phyloP scores from a whole-genome alignment of 768 basidiomycete species.

The Rhizopogon vulgaris region DNA sequence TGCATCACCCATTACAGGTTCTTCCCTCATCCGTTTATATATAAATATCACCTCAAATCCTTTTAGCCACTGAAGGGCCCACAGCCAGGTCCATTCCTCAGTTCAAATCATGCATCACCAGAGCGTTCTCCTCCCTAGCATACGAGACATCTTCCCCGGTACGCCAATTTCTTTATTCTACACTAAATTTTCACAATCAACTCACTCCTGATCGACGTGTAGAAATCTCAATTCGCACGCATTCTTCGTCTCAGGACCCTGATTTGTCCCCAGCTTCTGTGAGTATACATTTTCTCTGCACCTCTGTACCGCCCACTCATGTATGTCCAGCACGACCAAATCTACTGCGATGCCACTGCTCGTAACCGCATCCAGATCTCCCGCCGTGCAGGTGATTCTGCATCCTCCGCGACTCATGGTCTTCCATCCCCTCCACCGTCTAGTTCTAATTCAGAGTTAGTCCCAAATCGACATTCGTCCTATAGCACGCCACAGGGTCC shows the following conservation, averaged over 20 bases:
- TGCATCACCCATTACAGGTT: constrained; percentile 7
- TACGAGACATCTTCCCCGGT: constrained; percentile 54
- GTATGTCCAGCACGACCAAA: background rate
- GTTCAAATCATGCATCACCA: constrained; percentile 17
- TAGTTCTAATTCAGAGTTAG: constrained; percentile 23
- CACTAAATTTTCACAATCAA: no score
- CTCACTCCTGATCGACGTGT: background rate
- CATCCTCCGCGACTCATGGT: constrained; percentile 3
- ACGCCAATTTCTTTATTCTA: constrained; percentile 1
- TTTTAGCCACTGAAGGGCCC: constrained; percentile 2
- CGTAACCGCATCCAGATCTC: background rate
- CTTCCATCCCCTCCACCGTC: constrained; percentile 21
- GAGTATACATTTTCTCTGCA: background rate
- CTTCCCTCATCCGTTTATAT: constrained; percentile 10
- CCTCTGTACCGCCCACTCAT: no score
- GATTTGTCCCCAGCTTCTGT: background rate
- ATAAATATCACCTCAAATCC: constrained; percentile 6
- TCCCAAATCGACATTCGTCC: constrained; percentile 5
- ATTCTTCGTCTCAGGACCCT: background rate
- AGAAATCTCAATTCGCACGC: background rate
- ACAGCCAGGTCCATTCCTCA: background rate
- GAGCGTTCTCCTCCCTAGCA: constrained; percentile 38
- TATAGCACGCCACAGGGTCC: constrained; percentile 7
- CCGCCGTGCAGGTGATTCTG: background rate
- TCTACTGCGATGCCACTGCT: background rate